Conservation (phyloP, 2,329 filamentous ascomycete species). For the Botryotinia calthae region DNA sequence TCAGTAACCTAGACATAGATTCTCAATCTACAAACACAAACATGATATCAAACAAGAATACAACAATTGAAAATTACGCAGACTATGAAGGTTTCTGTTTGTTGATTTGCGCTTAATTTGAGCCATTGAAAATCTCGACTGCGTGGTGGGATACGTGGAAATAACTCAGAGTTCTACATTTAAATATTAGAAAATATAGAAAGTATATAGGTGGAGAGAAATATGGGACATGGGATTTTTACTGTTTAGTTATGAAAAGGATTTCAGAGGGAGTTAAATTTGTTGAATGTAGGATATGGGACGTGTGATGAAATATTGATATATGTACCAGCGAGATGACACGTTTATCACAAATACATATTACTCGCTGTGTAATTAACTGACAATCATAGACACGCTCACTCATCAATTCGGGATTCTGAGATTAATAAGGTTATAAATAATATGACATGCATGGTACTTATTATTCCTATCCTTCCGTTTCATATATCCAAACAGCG, state of each 20-base stretch:
- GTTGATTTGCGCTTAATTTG: not conserved
- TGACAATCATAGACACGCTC: not conserved
- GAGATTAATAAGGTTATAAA: not conserved
- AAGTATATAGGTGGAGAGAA: not conserved
- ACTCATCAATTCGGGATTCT: not conserved
- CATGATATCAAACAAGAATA: not conserved
- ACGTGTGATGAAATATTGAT: not conserved
- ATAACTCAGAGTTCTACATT: not conserved
- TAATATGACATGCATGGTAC: not conserved
- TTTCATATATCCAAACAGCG: not conserved
- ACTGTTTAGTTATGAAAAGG: not conserved
- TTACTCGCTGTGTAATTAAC: accelerated
- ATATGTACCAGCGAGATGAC: not conserved
- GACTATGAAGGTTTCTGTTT: not conserved
- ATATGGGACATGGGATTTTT: accelerated
- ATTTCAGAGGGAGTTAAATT: not conserved
- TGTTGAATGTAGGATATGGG: not conserved
- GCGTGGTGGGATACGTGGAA: too few relatives aligned
- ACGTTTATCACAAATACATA: not conserved
- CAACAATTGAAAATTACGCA: not conserved
- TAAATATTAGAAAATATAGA: not conserved
- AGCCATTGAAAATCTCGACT: not conserved
- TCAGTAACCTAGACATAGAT: not conserved
- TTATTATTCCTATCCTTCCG: not conserved
- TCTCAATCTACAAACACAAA: not conserved